These are phyloP conservation scores for Albifimbria verrucaria DNA, from an alignment of 2,329 filamentous ascomycete genomes.

Conservation along the genomic window DNA sequence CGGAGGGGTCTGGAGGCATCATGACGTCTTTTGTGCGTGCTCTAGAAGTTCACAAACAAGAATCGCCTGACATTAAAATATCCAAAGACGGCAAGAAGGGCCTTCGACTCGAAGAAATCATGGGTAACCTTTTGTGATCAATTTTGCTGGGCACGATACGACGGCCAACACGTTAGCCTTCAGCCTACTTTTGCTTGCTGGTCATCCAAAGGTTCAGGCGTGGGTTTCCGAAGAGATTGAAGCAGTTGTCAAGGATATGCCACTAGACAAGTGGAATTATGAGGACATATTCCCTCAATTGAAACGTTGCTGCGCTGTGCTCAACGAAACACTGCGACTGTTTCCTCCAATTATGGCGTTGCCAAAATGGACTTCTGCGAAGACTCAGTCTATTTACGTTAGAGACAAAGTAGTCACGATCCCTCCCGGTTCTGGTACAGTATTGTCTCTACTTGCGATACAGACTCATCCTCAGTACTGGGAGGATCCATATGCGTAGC, in stretches of 20 bases:
- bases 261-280: constrained; percentile 28
- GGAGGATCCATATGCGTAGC: constrained; percentile 16
- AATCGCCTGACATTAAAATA: neutral
- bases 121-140: constrained; percentile 47
- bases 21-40: neutral
- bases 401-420: constrained; percentile 3
- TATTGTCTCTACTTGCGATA: constrained; percentile 2
- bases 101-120: constrained; percentile 38
- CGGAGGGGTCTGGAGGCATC: neutral
- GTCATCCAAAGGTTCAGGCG: constrained; percentile 39
- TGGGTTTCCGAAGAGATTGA: constrained; percentile 40
- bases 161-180: constrained; percentile 43
- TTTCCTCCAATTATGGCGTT: constrained; percentile 31
- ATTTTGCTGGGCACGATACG: constrained; percentile 50
- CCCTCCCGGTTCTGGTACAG: constrained; percentile 2
- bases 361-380: constrained; percentile 19
- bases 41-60: neutral
- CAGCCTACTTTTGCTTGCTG: constrained; percentile 39
- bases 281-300: constrained; percentile 33
- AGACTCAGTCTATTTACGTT: constrained; percentile 3
- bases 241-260: neutral
- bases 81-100: constrained; percentile 3
- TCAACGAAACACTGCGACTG: constrained; percentile 41
- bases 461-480: constrained; percentile 9
- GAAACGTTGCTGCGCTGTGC: constrained; percentile 32